Evolutionary conservation across 495 filamentous ascomycete species (phyloP).

Genomic region (Hypoxylon trugodes): DNA sequence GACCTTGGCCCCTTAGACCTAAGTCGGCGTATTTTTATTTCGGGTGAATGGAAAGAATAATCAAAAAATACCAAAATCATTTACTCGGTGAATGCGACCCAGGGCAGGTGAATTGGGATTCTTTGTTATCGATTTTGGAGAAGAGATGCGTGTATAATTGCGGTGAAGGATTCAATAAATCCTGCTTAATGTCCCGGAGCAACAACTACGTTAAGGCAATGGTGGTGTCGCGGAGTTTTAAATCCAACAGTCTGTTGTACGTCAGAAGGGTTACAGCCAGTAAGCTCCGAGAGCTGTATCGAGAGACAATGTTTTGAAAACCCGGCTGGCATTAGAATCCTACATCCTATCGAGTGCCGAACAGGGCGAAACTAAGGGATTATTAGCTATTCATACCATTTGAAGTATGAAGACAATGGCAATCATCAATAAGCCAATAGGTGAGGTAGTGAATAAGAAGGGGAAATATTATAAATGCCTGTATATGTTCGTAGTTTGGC

Average conservation of each 20-base stretch:
- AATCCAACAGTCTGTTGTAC: constrained; percentile 10
- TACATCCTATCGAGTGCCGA: constrained; percentile 10
- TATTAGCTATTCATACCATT: too few species aligned
- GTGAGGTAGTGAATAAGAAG: not conserved
- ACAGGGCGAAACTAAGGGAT: too few species aligned
- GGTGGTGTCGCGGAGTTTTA: constrained; percentile 22
- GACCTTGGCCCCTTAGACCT: not conserved
- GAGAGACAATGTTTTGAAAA: constrained; percentile 21
- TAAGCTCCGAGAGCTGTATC: constrained; percentile 23
- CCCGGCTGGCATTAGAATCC: constrained; percentile 25
- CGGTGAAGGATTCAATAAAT: constrained; percentile 35
- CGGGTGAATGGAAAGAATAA: not conserved
- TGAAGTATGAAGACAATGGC: not conserved
- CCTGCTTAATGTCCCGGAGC: constrained; percentile 19
- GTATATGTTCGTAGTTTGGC: not conserved
- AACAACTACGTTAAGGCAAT: constrained; percentile 14
- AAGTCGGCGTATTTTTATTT: not conserved
- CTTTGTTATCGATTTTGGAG: constrained; percentile 4
- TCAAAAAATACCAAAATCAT: constrained; percentile 2
- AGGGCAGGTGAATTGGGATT: constrained; percentile 14
- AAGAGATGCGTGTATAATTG: constrained; percentile 13
- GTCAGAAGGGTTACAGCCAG: constrained; percentile 28
- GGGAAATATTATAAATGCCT: not conserved
- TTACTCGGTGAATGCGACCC: constrained; percentile 15
- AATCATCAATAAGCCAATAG: not conserved